Percentiles rank a stretch among this genome's conserved stretches.
Conservation (phyloP, 345 rosid genomes). For the Geranium brycei region DNA sequence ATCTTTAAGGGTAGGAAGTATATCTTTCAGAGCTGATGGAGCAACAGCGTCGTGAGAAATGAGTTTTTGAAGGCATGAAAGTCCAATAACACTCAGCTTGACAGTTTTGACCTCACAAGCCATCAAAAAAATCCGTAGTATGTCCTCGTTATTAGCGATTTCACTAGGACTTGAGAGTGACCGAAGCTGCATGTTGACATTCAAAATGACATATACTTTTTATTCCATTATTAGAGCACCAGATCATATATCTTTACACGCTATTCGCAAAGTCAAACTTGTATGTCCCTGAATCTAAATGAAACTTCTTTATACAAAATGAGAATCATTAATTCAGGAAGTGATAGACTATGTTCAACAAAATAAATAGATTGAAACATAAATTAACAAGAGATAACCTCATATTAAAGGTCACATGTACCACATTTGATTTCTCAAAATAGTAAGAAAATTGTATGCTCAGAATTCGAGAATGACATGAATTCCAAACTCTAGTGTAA, state of each 20-base stretch:
- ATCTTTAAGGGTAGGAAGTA: constrained; percentile 68
- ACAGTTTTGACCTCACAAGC: constrained; percentile 82
- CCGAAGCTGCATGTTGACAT: constrained; percentile 51
- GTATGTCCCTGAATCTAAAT: too few relatives aligned
- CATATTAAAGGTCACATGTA: background rate
- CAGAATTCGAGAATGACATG: background rate
- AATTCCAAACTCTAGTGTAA: too few relatives aligned
- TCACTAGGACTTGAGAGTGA: constrained; percentile 72
- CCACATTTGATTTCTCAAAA: background rate
- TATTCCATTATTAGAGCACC: background rate
- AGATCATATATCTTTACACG: background rate
- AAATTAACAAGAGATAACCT: background rate
- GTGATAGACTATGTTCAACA: background rate
- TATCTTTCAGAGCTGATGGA: constrained; percentile 69
- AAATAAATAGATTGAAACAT: background rate
- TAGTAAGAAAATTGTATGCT: background rate
- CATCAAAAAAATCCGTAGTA: constrained; percentile 71
- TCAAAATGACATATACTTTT: background rate
- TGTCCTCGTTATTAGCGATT: constrained; percentile 70
- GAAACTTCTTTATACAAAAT: background rate
- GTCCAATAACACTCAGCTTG: constrained; percentile 87
- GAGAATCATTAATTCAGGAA: background rate
- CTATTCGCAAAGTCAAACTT: too few relatives aligned
- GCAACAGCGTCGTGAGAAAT: constrained; percentile 91
- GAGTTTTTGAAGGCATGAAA: constrained; percentile 88